Percentiles rank a stretch among this genome's conserved stretches.
phyloP scores from a whole-genome alignment of 2,329 filamentous ascomycete species.

The Aspergillus floridensis region DNA sequence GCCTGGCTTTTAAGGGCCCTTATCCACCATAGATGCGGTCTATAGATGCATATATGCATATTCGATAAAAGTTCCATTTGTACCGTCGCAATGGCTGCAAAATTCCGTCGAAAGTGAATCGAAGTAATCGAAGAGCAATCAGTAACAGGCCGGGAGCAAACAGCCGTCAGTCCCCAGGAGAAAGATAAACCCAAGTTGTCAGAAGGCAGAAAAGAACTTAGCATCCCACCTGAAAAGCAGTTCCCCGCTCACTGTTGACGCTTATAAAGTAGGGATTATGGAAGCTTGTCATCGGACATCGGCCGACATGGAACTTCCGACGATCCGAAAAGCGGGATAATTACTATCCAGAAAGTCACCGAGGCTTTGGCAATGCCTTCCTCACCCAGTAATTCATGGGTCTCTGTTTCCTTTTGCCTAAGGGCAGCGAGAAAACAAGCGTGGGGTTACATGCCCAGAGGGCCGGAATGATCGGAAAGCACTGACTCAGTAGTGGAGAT shows the following conservation, averaged over 20 bases:
- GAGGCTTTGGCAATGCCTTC: not conserved
- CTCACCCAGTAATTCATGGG: too few relatives aligned
- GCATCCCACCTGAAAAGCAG: not conserved
- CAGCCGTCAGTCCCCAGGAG: not conserved
- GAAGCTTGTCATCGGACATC: not conserved
- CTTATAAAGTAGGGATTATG: not conserved
- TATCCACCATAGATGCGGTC: too few relatives aligned
- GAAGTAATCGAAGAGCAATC: not conserved
- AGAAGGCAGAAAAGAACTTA: not conserved
- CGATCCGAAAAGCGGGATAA: not conserved
- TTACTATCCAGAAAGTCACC: not conserved
- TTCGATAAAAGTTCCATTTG: not conserved
- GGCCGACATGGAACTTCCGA: conserved; percentile 11
- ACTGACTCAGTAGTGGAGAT: too few relatives aligned
- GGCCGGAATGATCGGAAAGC: too few relatives aligned
- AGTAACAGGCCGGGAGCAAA: not conserved
- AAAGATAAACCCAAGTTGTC: not conserved
- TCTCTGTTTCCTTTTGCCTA: not conserved
- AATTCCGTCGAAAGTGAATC: not conserved
- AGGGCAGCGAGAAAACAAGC: too few relatives aligned
- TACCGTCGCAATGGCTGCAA: not conserved
- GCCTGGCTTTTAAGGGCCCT: conserved; percentile 24
- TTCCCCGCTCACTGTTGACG: not conserved
- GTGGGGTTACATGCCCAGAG: too few relatives aligned
- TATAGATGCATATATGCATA: not conserved